phyloP scores from a whole-genome alignment of 768 basidiomycete species.

The Filobasidium wieringae region DNA sequence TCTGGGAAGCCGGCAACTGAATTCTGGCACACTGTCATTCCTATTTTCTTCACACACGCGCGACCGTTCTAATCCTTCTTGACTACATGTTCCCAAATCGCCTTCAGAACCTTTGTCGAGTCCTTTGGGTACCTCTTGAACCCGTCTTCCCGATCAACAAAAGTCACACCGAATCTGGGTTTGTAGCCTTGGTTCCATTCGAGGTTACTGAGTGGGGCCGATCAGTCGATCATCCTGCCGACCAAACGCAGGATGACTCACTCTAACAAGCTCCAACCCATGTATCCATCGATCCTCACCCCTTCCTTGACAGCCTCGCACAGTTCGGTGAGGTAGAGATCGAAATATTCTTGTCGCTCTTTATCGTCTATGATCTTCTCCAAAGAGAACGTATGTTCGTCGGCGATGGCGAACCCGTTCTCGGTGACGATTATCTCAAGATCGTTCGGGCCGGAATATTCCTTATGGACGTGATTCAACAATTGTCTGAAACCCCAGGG shows the following conservation, averaged over 20 bases:
- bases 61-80: no score
- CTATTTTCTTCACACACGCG: no score
- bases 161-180: constrained; percentile 20
- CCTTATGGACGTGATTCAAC: constrained; percentile 25
- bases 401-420: constrained; percentile 24
- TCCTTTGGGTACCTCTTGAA: constrained; percentile 29
- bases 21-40: no score
- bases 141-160: constrained; percentile 24
- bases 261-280: constrained; percentile 24
- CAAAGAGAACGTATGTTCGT: constrained; percentile 17
- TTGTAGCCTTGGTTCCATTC: constrained; percentile 7
- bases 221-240: background rate
- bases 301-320: constrained; percentile 22
- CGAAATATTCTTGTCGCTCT: constrained; percentile 24
- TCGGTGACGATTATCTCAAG: constrained; percentile 31
- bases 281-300: constrained; percentile 25
- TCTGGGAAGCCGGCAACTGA: no score
- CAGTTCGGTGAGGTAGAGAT: constrained; percentile 22
- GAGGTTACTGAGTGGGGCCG: constrained; percentile 18
- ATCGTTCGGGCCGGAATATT: constrained; percentile 22
- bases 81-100: constrained; percentile 14
- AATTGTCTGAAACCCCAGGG: constrained; percentile 32
- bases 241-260: constrained; percentile 20
- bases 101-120: constrained; percentile 19
- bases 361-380: constrained; percentile 28